These are phyloP conservation scores for Zasmidium citrigriseum DNA, from an alignment of 2,329 filamentous ascomycete species.

Conservation along the genomic window DNA sequence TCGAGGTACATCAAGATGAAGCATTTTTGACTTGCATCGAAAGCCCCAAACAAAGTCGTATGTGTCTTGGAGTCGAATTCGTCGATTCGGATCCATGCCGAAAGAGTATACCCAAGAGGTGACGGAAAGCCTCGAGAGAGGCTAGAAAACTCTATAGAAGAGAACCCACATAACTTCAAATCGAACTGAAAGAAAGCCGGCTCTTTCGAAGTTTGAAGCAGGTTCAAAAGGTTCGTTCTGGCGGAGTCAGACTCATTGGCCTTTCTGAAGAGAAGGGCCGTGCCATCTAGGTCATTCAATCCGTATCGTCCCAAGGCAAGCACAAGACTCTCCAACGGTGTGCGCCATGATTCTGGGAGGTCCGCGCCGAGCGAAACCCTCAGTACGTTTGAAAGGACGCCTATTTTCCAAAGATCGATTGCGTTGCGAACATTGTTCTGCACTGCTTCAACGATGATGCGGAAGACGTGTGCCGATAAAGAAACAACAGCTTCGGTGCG, in stretches of 20 bases:
- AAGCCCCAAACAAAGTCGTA: conserved; percentile 94
- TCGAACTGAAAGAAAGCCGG: conserved; percentile 94
- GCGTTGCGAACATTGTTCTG: conserved; percentile 16
- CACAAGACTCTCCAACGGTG: conserved; percentile 14
- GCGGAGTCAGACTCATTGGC: conserved; percentile 54
- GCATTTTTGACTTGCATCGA: conserved; percentile 87
- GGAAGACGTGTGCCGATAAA: background rate
- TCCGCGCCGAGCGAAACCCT: background rate
- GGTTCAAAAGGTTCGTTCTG: conserved; percentile 71
- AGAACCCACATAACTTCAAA: conserved; percentile 81
- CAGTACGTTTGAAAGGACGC: conserved; percentile 11
- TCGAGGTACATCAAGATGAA: conserved; percentile 94
- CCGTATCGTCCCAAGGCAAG: conserved; percentile 73
- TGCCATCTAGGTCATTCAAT: conserved; percentile 78
- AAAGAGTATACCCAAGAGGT: conserved; percentile 80
- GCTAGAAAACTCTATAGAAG: conserved; percentile 86
- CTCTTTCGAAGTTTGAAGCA: conserved; percentile 71
- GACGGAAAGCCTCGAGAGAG: conserved; percentile 85
- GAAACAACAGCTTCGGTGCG: background rate
- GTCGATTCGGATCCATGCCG: conserved; percentile 86
- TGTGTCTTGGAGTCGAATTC: conserved; percentile 81
- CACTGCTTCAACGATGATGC: background rate
- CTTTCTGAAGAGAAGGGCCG: conserved; percentile 69
- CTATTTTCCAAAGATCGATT: conserved; percentile 28
- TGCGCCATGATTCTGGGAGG: conserved; percentile 5